A percentile compares a stretch with the other conserved stretches of the same genome.
These are phyloP conservation scores for Xylaria sp. DNA, from an alignment of 2,329 filamentous ascomycete genomes.

Conservation along the genomic window DNA sequence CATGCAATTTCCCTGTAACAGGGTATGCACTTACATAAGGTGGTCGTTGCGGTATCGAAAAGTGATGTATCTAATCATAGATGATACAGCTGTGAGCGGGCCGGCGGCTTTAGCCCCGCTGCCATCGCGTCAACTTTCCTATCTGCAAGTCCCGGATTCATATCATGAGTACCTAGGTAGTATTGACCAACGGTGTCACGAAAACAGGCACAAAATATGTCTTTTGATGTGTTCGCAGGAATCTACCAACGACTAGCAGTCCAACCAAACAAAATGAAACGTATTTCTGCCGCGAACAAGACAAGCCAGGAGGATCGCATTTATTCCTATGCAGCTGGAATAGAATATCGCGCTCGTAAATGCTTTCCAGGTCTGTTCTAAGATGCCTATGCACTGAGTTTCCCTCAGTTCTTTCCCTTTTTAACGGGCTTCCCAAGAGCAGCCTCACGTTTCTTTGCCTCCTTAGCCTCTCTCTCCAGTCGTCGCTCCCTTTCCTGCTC, in stretches of 20 bases:
- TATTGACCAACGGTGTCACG: not conserved
- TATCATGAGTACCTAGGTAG: too few species aligned
- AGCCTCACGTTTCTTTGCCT: constrained; percentile 66
- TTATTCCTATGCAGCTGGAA: constrained; percentile 9
- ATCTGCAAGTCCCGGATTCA: not conserved
- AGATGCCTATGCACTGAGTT: not conserved
- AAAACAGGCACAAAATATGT: not conserved
- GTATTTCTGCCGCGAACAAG: not conserved
- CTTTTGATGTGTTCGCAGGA: not conserved
- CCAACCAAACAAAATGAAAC: not conserved
- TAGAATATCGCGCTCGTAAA: not conserved
- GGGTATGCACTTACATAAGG: not conserved
- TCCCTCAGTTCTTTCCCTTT: constrained; percentile 58
- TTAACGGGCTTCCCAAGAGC: constrained; percentile 59
- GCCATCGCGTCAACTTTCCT: not conserved
- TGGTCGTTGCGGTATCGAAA: not conserved
- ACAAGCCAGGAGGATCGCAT: not conserved
- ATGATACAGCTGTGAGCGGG: not conserved
- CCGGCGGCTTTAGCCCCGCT: not conserved
- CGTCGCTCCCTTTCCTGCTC: constrained; percentile 61
- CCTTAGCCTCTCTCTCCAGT: constrained; percentile 64
- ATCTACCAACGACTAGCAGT: not conserved
- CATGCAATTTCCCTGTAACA: constrained; percentile 11
- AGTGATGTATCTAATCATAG: not conserved
- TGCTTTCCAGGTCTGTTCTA: constrained; percentile 7